Evolutionary conservation across 2,329 filamentous ascomycete species (phyloP).

Genomic region (Diaporthe ampelina): DNA sequence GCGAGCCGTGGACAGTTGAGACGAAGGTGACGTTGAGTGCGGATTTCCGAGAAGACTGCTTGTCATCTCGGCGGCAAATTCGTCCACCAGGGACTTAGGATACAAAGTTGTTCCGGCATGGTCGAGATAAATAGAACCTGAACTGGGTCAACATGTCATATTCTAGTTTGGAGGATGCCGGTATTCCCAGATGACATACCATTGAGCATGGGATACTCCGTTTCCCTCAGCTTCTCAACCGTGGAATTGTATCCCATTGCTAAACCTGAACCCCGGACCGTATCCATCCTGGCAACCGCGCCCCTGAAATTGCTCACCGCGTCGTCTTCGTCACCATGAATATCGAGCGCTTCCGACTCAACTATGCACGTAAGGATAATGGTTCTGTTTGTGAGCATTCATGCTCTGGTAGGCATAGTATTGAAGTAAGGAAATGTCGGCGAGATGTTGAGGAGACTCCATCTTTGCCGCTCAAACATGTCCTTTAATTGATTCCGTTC

Average conservation of each 20-base stretch:
- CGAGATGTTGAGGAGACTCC: neutral
- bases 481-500: constrained; percentile 10
- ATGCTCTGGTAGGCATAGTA: neutral
- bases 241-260: constrained; percentile 65
- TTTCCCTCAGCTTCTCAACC: constrained; percentile 70
- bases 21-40: constrained; percentile 87
- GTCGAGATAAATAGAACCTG: constrained; percentile 86
- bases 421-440: neutral
- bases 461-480: constrained; percentile 2
- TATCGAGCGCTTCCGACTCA: constrained; percentile 16
- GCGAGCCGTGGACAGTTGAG: constrained; percentile 79
- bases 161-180: neutral
- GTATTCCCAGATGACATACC: constrained; percentile 58
- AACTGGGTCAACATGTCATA: constrained; percentile 34
- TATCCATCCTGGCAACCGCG: constrained; percentile 37
- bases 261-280: constrained; percentile 39
- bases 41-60: constrained; percentile 89
- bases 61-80: constrained; percentile 84
- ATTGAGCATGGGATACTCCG: constrained; percentile 79
- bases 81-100: constrained; percentile 83
- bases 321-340: neutral
- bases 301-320: constrained; percentile 20
- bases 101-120: constrained; percentile 94
- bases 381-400: neutral
- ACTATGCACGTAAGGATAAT: neutral